Evolutionary conservation across 2,329 filamentous ascomycete species (phyloP), one percentile per base, ranked within the genome.

Genomic region (Tricladium varicosporioides): DNA sequence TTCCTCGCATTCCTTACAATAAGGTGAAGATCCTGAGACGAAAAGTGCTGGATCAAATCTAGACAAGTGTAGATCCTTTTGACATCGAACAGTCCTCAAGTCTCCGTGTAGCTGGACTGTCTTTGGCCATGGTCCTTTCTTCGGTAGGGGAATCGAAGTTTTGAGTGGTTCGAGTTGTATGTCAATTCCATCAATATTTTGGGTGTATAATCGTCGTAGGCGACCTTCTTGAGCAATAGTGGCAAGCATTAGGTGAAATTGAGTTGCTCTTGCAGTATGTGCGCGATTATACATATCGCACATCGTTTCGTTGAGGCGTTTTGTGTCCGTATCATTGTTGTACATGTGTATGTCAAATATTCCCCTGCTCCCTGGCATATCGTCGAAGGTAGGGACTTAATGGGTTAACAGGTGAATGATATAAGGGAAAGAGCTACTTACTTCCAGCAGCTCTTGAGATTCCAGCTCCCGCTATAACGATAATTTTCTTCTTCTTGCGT

Each of bases 401-500:
- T 33, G 33, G 43, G n/a, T 63, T 54, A 59, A 49, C 33, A 53
- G 42, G 32, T 59, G 16, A 40, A 54, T 5, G 48, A 49, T 36
- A 18, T 52, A 43, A 36, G 44, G 36, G 36, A 22, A 43, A 46
- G 40, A 64, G 61, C 61, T 60, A 78, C 81, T 67, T 77, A 68
- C 97, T 94, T 60, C 92, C 92, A 63, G 93, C 92, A 48, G 92
- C 92, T 51, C 96, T 92, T 45, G 92, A 97, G 68, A 97, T 97
- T 61, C 93, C 93, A 59, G 93, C 93, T 59, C 93, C 93, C 46
- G 92, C 92, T 70, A 97, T 88, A 54, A 97, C 89, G 31, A 97
- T 90, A 70, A 97, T 94, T 77, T 95, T 96, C 76, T 92, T 91
- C 78, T 92, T 92, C 70, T 89, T 91, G 67, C 87, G 86, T 56